Percentiles rank a stretch among this genome's conserved stretches.
phyloP scores from a whole-genome alignment of 2,329 filamentous ascomycete genomes.

The Aaosphaeria pasadenensis region DNA sequence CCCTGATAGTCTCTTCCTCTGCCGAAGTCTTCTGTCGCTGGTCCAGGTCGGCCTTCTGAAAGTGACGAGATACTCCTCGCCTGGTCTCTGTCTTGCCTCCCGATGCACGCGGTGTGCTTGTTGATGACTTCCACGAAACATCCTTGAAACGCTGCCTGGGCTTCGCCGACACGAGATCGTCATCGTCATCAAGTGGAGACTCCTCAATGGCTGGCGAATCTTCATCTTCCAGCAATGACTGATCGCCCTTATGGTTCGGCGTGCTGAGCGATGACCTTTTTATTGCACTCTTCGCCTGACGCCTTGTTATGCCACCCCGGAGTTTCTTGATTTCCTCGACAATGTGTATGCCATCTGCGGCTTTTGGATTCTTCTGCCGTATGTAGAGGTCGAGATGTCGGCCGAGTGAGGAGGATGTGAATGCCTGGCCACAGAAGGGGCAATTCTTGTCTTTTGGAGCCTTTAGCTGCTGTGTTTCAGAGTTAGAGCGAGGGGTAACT shows the following conservation, averaged over 20 bases:
- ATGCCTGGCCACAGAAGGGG: slow-evolving; percentile 82
- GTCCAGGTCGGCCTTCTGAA: slow-evolving; percentile 60
- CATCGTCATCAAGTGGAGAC: slow-evolving; percentile 18
- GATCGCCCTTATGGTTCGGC: slow-evolving; percentile 42
- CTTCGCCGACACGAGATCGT: slow-evolving; percentile 31
- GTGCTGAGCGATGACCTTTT: slow-evolving; percentile 60
- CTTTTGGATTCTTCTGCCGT: slow-evolving; percentile 87
- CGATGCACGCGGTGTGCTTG: slow-evolving; percentile 61
- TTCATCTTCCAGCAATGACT: slow-evolving; percentile 24
- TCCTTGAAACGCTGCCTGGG: slow-evolving; percentile 53
- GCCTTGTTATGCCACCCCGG: slow-evolving; percentile 79
- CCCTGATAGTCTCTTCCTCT: slow-evolving; percentile 74
- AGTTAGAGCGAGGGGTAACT: slow-evolving; percentile 33
- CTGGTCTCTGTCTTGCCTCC: slow-evolving; percentile 46
- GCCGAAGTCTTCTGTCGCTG: slow-evolving; percentile 63
- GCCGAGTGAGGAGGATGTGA: slow-evolving; percentile 90
- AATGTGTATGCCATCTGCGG: slow-evolving; percentile 81
- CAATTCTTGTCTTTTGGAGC: slow-evolving; percentile 82
- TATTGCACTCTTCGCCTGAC: slow-evolving; percentile 70
- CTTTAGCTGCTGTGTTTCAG: slow-evolving; percentile 25
- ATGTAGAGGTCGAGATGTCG: slow-evolving; percentile 94
- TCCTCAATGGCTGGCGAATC: slow-evolving; percentile 21
- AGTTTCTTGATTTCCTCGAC: slow-evolving; percentile 84
- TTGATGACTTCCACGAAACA: slow-evolving; percentile 72
- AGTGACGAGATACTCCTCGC: slow-evolving; percentile 31